Evolutionary conservation across 495 filamentous ascomycete genomes (phyloP), one percentile per base, ranked within the genome.

Genomic region (Penicillium dipodomyicola): DNA sequence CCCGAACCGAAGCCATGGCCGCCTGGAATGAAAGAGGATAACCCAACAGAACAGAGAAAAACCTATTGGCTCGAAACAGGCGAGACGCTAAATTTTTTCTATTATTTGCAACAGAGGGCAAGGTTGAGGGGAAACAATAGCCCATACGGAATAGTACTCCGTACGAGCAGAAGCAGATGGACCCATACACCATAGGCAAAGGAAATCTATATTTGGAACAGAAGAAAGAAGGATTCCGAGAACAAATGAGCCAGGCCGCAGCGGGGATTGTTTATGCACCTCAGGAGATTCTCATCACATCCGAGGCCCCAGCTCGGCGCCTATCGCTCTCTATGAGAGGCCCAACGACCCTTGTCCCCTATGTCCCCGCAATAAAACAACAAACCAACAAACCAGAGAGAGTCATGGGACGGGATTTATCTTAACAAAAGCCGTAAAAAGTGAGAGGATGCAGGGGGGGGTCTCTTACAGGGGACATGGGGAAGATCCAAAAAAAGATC

Each of bases 201-300:
- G 39, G 15, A 39, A 40, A 58, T 54, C 68, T 75, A 75, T 61
- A 73, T 62, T 65, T 69, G 66, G 66, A 69, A 69, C 59, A 60
- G 37, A 40, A 33, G 27, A 37, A 44, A 52, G 25, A 50, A 32
- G 47, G 22, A 33, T 49, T 44, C 33, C 15, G n/a, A 52, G 23
- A 43, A 43, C 23, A 32, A 52, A 43, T 52, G 32, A 46, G 49
- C 27, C 15, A 22, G 22, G 22, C 22, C 30, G 50, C 30, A 59
- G 59, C 50, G 64, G 61, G 61, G 59, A 57, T 54, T 27, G 15
- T 44, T 65, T 65, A 64, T 69, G 66, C 66, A 65, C 39, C 54
- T 61, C 56, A 22, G 8, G 32, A 44, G 52, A 19, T 61, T 55
- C 64, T 63, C 66, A 65, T 69, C 66, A 69, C 66, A 69, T 55